Evolutionary conservation across 2,329 filamentous ascomycete genomes (phyloP), one percentile per base, ranked within the genome.

Genomic region (Acarospora socialis): DNA sequence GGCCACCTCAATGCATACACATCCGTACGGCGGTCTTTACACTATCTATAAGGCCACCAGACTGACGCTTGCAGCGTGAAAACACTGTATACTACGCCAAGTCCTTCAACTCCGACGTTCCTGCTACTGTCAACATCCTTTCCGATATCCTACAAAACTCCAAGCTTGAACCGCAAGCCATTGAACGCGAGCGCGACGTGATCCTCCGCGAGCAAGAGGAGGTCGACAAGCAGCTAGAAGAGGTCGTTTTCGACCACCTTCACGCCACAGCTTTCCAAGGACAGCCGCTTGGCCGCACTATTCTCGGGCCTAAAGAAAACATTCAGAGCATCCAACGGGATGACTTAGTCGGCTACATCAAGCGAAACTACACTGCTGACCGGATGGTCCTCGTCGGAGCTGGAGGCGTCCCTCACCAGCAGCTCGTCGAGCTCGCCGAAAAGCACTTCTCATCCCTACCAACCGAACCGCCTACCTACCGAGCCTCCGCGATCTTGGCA

Each of bases 41-140:
- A 42, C 32, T 22, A 10, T 26, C 5, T 30, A 30, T 26, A 7
- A 13, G 27, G 18, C 26, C 37, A 24, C 28, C 29, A 34, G 33
- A 38, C 42, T 36, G 27, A 43, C 41, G 33, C 35, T 41, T 42
- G 43, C 51, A 82, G 86, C 83, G 90, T 61, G 90, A 98, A 65
- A 95, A 94, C 73, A 98, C 90, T 51, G 90, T 98, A 56, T 98
- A 98, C 74, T 98, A 95, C 63, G 90, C 90, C 63, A 94, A 95
- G 69, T 79, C 87, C 44, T 93, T 98, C 71, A 98, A 98, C 70
- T 76, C 80, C 62, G 87, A 98, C 58, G 84, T 95, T 40, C 86
- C 86, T 52, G 81, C 86, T 60, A 82, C 82, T 55, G 90, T 98
- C 61, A 84, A 98, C 61, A 95, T 98, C 53, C 82, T 98, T 41